These are phyloP conservation scores for Sphagnum contortum DNA, from an alignment of 225 moss, liverwort and hornwort genomes.

Conservation along the genomic window DNA sequence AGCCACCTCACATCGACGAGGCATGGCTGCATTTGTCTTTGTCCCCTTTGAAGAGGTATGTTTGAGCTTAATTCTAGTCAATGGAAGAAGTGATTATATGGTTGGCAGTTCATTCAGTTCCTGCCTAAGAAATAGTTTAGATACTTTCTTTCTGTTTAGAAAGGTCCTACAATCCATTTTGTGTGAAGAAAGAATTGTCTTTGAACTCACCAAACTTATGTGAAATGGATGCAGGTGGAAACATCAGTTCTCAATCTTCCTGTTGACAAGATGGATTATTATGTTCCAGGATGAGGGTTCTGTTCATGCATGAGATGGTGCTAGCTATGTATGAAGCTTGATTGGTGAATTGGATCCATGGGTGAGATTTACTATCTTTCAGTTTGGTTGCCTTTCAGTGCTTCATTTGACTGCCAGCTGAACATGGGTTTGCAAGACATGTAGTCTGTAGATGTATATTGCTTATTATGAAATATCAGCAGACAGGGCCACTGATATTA, in stretches of 20 bases:
- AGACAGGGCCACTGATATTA: no score
- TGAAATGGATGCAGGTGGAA: slow-evolving; percentile 53
- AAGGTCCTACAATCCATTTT: neutral
- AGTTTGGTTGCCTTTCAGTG: no score
- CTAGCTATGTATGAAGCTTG: no score
- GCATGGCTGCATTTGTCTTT: slow-evolving; percentile 81
- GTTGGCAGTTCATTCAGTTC: neutral
- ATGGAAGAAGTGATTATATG: no score
- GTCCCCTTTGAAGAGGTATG: slow-evolving; percentile 93
- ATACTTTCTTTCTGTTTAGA: neutral
- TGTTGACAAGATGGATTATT: slow-evolving; percentile 94
- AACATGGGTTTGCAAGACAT: no score
- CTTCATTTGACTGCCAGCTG: no score
- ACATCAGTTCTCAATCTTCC: slow-evolving; percentile 84
- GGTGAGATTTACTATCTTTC: no score
- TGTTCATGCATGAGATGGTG: no score
- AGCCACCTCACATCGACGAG: slow-evolving; percentile 77
- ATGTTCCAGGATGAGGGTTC: slow-evolving; percentile 65
- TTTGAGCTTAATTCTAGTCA: no score
- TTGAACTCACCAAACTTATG: neutral
- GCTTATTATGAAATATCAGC: no score
- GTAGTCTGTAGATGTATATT: no score
- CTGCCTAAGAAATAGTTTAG: neutral
- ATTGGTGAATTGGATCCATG: no score
- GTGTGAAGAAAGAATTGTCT: neutral